These are phyloP conservation scores for Ligustrum vulgare DNA, from an alignment of 257 asterid genomes.

Conservation along the genomic window DNA sequence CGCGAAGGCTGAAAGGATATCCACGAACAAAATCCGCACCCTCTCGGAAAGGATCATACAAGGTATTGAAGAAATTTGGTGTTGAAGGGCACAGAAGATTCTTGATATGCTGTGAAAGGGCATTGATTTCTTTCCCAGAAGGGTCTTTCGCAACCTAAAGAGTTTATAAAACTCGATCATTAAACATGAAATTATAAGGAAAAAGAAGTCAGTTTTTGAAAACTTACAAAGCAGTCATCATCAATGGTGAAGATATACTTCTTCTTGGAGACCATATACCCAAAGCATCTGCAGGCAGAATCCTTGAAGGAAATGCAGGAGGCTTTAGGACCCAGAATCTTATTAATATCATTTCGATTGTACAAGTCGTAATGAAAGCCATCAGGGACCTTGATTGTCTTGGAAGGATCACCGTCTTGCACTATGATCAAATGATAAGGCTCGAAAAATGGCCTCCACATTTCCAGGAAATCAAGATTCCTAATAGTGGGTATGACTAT, in stretches of 20 bases:
- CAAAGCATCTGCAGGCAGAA: constrained; percentile 94
- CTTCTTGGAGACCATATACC: constrained; percentile 93
- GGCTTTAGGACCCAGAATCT: constrained; percentile 75
- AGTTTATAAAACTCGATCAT: not conserved
- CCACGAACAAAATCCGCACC: constrained; percentile 90
- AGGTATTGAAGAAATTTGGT: constrained; percentile 84
- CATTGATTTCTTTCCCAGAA: constrained; percentile 65
- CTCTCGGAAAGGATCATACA: constrained; percentile 81
- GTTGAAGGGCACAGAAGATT: constrained; percentile 79
- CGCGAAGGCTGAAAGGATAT: constrained; percentile 90
- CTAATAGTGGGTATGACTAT: constrained; percentile 91
- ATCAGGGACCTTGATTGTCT: constrained; percentile 75
- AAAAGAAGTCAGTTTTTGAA: not conserved
- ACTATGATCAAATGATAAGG: constrained; percentile 85
- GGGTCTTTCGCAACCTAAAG: constrained; percentile 89
- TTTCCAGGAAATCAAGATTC: constrained; percentile 83
- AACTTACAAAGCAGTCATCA: constrained; percentile 86
- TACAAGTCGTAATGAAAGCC: constrained; percentile 80
- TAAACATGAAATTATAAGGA: not conserved
- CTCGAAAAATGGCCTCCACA: constrained; percentile 92
- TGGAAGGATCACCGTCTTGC: constrained; percentile 87
- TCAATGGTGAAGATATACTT: constrained; percentile 93
- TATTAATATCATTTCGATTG: constrained; percentile 80
- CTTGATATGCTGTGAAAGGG: constrained; percentile 81
- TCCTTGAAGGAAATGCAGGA: constrained; percentile 93